These are phyloP conservation scores for Coniophora puteana DNA, from an alignment of 1,284 basidiomycete species.

Conservation along the genomic window DNA sequence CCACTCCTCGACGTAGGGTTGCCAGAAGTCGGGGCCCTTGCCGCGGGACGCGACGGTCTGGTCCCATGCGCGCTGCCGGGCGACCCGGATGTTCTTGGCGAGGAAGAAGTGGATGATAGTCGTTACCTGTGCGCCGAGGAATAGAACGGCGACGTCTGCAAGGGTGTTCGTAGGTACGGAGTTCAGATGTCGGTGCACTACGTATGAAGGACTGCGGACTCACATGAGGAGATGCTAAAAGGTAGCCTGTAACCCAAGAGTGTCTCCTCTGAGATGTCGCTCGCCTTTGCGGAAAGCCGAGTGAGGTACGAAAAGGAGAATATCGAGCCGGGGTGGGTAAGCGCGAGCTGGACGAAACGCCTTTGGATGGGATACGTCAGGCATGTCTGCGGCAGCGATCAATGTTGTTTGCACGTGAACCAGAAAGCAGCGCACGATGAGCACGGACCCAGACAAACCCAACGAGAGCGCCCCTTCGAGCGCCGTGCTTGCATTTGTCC, in stretches of 20 bases:
- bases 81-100: conserved; percentile 71
- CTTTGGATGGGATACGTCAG: conserved; percentile 64
- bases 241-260: conserved; percentile 63
- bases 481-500: conserved; percentile 73
- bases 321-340: conserved; percentile 48
- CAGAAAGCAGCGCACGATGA: background rate
- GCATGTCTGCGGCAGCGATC: conserved; percentile 37
- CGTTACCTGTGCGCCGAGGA: conserved; percentile 71
- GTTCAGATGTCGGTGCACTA: too few species aligned
- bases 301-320: conserved; percentile 14
- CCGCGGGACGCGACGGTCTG: conserved; percentile 78
- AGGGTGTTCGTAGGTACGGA: background rate
- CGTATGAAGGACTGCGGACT: conserved; percentile 22
- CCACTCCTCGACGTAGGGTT: conserved; percentile 87
- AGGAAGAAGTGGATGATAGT: conserved; percentile 78
- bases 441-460: conserved; percentile 63
- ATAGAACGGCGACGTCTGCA: conserved; percentile 72
- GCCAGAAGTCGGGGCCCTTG: conserved; percentile 82
- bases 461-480: conserved; percentile 54
- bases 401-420: conserved; percentile 1
- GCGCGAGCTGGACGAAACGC: conserved; percentile 57
- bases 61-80: conserved; percentile 73
- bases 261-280: conserved; percentile 60
- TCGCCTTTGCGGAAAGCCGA: conserved; percentile 31
- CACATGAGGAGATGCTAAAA: conserved; percentile 67